Evolutionary conservation across 2,329 filamentous ascomycete species (phyloP), one percentile per base, ranked within the genome.

Genomic region (Diaporthe velutina): DNA sequence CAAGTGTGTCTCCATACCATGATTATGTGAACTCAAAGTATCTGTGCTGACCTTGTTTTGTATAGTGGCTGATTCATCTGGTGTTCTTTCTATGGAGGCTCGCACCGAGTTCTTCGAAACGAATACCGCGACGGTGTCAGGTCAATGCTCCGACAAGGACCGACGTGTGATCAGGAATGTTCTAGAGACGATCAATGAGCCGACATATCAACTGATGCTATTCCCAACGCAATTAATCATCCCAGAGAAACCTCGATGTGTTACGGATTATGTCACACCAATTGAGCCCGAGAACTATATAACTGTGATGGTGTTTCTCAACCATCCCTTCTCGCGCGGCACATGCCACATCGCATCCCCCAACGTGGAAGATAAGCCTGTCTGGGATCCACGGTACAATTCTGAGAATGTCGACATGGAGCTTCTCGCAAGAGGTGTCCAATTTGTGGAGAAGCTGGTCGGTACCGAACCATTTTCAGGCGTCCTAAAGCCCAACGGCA

Each of bases 261-360:
- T 79, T 67, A 71, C 75, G 17, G 78, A 80, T 55, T 78, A 78
- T 60, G 76, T 80, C 70, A 71, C 74, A 5, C 79, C 77, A 6
- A 80, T 80, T 45, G 79, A 77, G 5, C 81, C 82, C 2, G 80
- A 83, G 75, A 86, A 90, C 76, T 89, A 88, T 77, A 84, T 90
- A 60, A 86, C 88, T 19, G 83, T 86, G 74, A 87, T 86, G 75
- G 84, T 86, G 1, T 90, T 89, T 78, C 89, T 89, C 35, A 87
- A 88, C 22, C 90, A 91, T 74, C 90, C 90, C 0, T 88, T 88
- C 77, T 89, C 87, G 2, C 86, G 90, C 0, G 90, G 90, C 8
- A 83, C 85, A 35, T 86, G 90, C 75, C 90, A 91, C 81, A 88
- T 91, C 73, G 80, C 80, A 12, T 85, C 84, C 2, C 64, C 83